Percentiles rank a stretch among this genome's conserved stretches.
These are phyloP conservation scores for Telfairia occidentalis DNA, from an alignment of 331 rosid genomes.

Conservation along the genomic window DNA sequence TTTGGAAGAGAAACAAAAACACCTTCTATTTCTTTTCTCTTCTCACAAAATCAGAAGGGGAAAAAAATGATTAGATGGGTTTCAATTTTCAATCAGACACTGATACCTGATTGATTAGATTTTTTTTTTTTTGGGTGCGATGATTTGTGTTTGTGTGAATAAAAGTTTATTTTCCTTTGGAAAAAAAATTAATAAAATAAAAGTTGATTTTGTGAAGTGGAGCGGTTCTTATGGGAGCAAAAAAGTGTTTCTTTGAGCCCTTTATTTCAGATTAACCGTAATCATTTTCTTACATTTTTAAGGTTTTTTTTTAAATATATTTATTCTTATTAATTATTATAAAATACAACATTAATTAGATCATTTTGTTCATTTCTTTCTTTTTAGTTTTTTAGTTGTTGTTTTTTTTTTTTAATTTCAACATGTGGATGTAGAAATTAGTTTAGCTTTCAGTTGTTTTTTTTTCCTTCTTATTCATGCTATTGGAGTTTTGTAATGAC, in stretches of 20 bases:
- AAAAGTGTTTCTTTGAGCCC: not conserved
- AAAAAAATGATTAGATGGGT: not conserved
- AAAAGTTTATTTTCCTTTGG: no score
- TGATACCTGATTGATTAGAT: not conserved
- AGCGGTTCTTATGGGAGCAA: constrained; percentile 5
- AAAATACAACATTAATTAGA: not conserved
- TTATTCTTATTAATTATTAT: not conserved
- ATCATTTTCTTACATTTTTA: not conserved
- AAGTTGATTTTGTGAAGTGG: constrained; percentile 3
- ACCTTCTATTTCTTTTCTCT: not conserved
- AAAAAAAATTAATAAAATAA: no score
- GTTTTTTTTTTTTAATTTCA: no score
- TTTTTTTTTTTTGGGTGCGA: not conserved
- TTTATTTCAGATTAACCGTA: not conserved
- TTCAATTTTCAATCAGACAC: not conserved
- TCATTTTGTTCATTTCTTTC: no score
- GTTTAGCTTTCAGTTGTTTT: no score
- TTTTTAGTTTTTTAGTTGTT: no score
- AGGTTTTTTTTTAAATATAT: no score
- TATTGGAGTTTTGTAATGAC: no score
- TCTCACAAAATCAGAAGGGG: not conserved
- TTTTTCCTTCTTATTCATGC: no score
- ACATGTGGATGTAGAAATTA: no score
- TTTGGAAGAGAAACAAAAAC: not conserved
- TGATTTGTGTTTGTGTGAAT: no score